Percentiles rank a stretch among this genome's conserved stretches.
phyloP scores from a whole-genome alignment of 768 basidiomycete species.

The Suillus cothurnatus region DNA sequence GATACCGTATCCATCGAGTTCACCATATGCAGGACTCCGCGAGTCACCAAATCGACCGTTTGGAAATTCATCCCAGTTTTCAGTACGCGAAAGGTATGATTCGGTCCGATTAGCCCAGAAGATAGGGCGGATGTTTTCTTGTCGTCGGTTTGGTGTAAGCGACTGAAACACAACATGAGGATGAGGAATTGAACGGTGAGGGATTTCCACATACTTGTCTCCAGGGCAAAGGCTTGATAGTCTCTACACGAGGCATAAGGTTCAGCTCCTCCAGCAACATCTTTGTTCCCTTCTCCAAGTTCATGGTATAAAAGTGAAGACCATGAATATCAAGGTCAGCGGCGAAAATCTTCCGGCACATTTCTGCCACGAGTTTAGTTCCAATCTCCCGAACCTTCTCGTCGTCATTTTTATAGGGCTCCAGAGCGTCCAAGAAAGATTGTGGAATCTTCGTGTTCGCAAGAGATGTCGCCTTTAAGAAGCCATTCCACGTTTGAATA shows the following conservation, averaged over 20 bases:
- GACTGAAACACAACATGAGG: constrained; percentile 47
- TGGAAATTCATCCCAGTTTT: constrained; percentile 99
- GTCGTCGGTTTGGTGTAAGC: constrained; percentile 88
- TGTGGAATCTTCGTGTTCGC: constrained; percentile 82
- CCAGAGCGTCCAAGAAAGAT: constrained; percentile 70
- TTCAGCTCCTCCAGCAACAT: constrained; percentile 94
- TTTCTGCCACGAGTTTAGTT: constrained; percentile 91
- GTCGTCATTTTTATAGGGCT: constrained; percentile 89
- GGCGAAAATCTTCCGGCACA: constrained; percentile 86
- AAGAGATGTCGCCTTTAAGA: constrained; percentile 78
- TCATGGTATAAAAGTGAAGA: constrained; percentile 97
- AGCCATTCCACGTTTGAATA: constrained; percentile 96
- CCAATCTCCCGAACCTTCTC: constrained; percentile 92
- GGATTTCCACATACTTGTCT: constrained; percentile 65
- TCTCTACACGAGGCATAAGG: constrained; percentile 85
- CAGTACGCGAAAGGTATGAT: constrained; percentile 93
- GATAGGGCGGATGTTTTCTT: constrained; percentile 94
- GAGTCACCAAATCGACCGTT: constrained; percentile 99
- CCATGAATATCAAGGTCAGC: constrained; percentile 84
- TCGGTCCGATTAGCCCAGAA: constrained; percentile 98
- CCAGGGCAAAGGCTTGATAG: constrained; percentile 96
- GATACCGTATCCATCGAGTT: constrained; percentile 95
- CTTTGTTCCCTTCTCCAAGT: constrained; percentile 91
- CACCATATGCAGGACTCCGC: constrained; percentile 96
- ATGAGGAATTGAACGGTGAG: constrained; percentile 15